phyloP scores from a whole-genome alignment of 345 rosid genomes.

The Brassica juncea region DNA sequence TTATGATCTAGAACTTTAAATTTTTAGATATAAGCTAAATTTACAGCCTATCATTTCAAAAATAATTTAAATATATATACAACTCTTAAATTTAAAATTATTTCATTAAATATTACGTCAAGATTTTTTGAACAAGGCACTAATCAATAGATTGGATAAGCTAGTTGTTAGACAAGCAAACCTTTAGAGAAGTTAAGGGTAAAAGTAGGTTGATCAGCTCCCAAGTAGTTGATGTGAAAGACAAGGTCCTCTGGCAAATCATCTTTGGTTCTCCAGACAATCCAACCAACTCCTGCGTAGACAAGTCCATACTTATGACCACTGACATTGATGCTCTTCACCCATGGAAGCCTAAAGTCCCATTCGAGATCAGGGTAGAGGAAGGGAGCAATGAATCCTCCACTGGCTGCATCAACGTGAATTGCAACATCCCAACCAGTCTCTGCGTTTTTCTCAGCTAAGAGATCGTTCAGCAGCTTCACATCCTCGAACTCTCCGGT shows the following conservation, averaged over 20 bases:
- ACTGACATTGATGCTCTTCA: constrained; percentile 76
- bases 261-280: constrained; percentile 76
- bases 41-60: too few species aligned
- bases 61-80: too few species aligned
- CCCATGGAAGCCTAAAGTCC: constrained; percentile 81
- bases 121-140: too few species aligned
- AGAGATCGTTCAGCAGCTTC: constrained; percentile 58
- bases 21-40: too few species aligned
- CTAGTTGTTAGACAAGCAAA: constrained; percentile 6
- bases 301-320: constrained; percentile 81
- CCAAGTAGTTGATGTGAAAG: constrained; percentile 79
- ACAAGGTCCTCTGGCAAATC: constrained; percentile 83
- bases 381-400: constrained; percentile 79
- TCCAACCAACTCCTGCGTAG: constrained; percentile 87
- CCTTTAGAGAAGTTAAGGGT: constrained; percentile 92
- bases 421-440: constrained; percentile 76
- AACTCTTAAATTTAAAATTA: too few species aligned
- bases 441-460: constrained; percentile 54
- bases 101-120: too few species aligned
- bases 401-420: constrained; percentile 85
- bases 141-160: too few species aligned
- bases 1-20: too few species aligned
- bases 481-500: constrained; percentile 83
- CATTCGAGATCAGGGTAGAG: constrained; percentile 75
- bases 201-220: constrained; percentile 78